Evolutionary conservation across 129 eudicot species (phyloP), one percentile per base, ranked within the genome.

Genomic region (Helichrysum umbraculigerum): DNA sequence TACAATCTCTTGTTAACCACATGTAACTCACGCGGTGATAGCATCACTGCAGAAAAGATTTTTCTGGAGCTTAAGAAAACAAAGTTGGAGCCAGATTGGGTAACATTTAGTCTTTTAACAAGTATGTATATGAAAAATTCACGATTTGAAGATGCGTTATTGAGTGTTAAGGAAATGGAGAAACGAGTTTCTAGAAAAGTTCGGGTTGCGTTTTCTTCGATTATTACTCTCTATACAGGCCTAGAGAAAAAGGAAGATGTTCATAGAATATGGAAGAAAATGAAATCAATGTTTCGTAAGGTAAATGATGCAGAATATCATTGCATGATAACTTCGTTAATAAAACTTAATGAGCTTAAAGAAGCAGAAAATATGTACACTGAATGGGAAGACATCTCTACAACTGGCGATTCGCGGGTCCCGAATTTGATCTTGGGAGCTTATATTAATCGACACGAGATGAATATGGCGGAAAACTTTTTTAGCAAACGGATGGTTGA

Each of bases 341-440:
- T 95, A 54, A 91, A 95, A 80, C 90, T 95, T 19, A 67, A 84
- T 6, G 89, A 84, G 75, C 29, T 81, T 54, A 72, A 85, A 77
- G 93, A 89, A 80, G 99, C 99, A 0, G 89, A 89, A 76, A 79
- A 80, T 4, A 30, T 89, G 5, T 89, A 89, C 76, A 63, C 81
- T n/a, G 99, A 95, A 70, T 95, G 97, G 99, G 96, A 89, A 44
- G 86, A 92, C 0, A 80, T 86, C 30, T 95, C 97, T 70, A 68
- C 80, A 0, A 89, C 94, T 0, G 86, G 87, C 39, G 97, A 91
- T 77, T 69, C 94, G 4, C 83, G 96, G 79, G 66, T 95, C 71
- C 86, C 99, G 1, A 95, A 95, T 85, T 75, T 95, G 75, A 83
- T 95, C 22, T 85, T 95, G 47, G 94, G 92, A 15, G 87, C 85